A percentile compares a stretch with the other conserved stretches of the same genome.
Evolutionary conservation across 108 stramenopile genomes (phyloP).

Genomic region (Mediolabrus comicus): DNA sequence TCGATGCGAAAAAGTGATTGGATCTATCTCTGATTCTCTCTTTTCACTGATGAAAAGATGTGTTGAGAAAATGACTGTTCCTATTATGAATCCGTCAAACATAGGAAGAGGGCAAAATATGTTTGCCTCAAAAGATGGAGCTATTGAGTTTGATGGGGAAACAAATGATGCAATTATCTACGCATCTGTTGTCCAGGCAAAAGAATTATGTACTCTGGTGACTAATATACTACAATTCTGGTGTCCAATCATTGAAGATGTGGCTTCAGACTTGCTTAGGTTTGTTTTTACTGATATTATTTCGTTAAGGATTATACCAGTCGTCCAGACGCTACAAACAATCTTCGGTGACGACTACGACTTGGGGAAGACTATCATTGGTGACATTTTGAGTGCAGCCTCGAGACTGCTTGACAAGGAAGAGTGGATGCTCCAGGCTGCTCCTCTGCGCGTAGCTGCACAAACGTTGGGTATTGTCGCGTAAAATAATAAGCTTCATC

Average conservation of each 20-base stretch:
- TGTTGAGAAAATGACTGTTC: slow-evolving; percentile 49
- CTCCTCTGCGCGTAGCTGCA: slow-evolving; percentile 67
- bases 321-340: slow-evolving; percentile 24
- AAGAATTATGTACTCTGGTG: slow-evolving; percentile 44
- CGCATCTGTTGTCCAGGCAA: slow-evolving; percentile 35
- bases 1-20: neutral
- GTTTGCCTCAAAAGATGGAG: slow-evolving; percentile 20
- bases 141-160: slow-evolving; percentile 12
- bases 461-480: slow-evolving; percentile 16
- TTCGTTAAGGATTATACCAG: slow-evolving; percentile 39
- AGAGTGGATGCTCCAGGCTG: slow-evolving; percentile 50
- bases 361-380: slow-evolving; percentile 25
- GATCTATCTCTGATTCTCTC: slow-evolving; percentile 19
- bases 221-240: slow-evolving; percentile 55
- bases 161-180: slow-evolving; percentile 37
- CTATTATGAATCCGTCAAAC: slow-evolving; percentile 36
- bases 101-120: neutral
- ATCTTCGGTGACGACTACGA: neutral
- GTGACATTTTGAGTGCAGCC: slow-evolving; percentile 33
- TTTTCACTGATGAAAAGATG: slow-evolving; percentile 11
- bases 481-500: no score
- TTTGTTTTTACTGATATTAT: slow-evolving; percentile 56
- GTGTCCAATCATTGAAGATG: slow-evolving; percentile 48
- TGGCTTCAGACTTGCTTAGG: slow-evolving; percentile 28
- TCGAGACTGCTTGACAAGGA: slow-evolving; percentile 51